Evolutionary conservation across 352 stramenopile genomes (phyloP), one percentile per base, ranked within the genome.

Genomic region (Pythium scleroteichum): DNA sequence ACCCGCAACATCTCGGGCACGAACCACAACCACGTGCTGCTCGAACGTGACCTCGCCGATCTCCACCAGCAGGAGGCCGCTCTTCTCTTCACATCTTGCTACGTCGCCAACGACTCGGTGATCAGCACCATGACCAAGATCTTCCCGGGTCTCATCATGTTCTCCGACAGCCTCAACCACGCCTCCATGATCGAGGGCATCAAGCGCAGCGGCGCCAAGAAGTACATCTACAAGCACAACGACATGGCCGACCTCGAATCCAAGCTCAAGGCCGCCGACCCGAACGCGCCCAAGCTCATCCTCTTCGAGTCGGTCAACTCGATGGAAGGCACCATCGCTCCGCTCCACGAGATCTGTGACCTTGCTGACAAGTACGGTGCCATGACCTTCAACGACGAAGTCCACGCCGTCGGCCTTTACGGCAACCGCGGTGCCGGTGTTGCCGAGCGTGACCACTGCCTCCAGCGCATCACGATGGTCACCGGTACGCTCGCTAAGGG

Each of bases 351-450:
- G 64, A 95, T 95, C 51, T 91, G 79, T 56, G 80, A 90, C 71
- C 53, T 93, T 16, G 91, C 88, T 0, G 87, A 96, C 75, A 94
- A 96, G 72, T 97, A 96, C 67, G 87, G 87, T 33, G 89, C 89
- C 40, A 95, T 96, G 84, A 96, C 88, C 16, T 97, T 96, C 66
- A 92, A 90, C 69, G 89, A 97, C 62, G 89, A 97, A 56, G 88
- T 96, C 41, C 89, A 97, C 68, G 89, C 89, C 3, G 88, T 96
- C 1, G 89, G 89, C 1, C 71, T 97, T 0, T 97, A 96, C 64
- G 89, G 89, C 45, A 84, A 95, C 75, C 78, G 80, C 50, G 89
- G 89, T 32, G 89, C 79, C 3, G 89, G 89, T 65, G 78, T 96
- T 16, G 88, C 81, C 4, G 87, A 97, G 67, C 80, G 88, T 19